A percentile compares a stretch with the other conserved stretches of the same genome.
These are phyloP conservation scores for Diaporthe nobilis DNA, from an alignment of 2,329 filamentous ascomycete genomes.

Conservation along the genomic window DNA sequence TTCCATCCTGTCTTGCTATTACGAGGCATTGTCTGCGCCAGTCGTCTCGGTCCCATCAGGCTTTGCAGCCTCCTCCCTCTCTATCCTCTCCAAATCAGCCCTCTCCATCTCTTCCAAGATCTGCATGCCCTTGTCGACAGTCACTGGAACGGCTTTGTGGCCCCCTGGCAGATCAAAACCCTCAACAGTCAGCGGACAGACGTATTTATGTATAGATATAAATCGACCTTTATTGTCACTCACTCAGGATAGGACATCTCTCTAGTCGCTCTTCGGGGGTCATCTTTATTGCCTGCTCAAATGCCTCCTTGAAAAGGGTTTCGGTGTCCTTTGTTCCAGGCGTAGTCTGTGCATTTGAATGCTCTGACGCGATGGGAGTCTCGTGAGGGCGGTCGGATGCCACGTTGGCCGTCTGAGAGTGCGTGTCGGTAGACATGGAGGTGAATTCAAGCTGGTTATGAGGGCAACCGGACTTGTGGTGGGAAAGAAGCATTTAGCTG, in stretches of 20 bases:
- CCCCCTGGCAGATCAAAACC: neutral
- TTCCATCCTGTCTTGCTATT: too few species aligned
- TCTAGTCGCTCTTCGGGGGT: neutral
- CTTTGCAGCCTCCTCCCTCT: neutral
- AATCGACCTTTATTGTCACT: neutral
- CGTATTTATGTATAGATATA: neutral
- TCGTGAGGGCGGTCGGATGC: neutral
- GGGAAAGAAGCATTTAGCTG: neutral
- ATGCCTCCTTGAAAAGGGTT: neutral
- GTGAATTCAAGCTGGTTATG: neutral
- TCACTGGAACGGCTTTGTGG: neutral
- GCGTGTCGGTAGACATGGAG: neutral
- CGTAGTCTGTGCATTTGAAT: neutral
- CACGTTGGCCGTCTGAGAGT: neutral
- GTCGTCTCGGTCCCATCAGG: neutral
- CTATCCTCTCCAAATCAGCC: neutral
- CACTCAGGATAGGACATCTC: neutral
- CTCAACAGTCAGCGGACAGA: neutral
- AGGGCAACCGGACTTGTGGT: neutral
- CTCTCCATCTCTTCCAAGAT: neutral
- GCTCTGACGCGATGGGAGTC: neutral
- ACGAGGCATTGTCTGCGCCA: neutral
- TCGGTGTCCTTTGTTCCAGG: neutral
- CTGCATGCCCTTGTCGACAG: neutral
- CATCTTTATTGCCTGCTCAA: neutral